Evolutionary conservation across 23 red algal species (phyloP).

Genomic region (Gracilaria gracilis): DNA sequence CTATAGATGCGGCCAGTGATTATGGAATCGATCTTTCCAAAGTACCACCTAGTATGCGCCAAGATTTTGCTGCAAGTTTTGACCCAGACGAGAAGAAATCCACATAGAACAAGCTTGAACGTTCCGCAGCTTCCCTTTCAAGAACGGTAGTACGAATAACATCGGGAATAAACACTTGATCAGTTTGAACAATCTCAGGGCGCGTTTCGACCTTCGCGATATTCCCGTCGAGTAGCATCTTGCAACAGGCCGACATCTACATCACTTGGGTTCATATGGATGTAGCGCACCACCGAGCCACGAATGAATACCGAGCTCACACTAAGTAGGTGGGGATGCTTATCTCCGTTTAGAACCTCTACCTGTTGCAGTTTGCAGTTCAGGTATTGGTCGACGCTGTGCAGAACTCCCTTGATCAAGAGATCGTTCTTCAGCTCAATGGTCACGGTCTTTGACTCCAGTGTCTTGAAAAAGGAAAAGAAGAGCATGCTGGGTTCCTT

Average conservation of each 20-base stretch:
- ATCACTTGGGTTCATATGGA: conserved; percentile 79
- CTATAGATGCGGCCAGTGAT: conserved; percentile 56
- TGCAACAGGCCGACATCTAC: conserved; percentile 90
- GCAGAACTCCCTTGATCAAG: conserved; percentile 76
- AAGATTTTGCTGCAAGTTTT: conserved; percentile 76
- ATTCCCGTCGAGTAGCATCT: conserved; percentile 89
- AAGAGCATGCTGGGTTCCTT: conserved; percentile 82
- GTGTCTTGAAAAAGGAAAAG: conserved; percentile 95
- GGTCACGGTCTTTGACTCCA: conserved; percentile 83
- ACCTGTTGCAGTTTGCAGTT: conserved; percentile 91
- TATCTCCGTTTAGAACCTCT: conserved; percentile 69
- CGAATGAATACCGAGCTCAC: conserved; percentile 89
- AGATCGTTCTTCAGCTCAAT: conserved; percentile 98
- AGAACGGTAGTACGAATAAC: not conserved
- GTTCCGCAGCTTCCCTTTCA: not conserved
- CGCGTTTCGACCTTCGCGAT: conserved; percentile 53
- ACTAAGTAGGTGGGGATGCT: conserved; percentile 79
- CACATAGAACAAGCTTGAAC: not conserved
- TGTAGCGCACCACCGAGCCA: conserved; percentile 93
- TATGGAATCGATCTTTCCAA: conserved; percentile 74
- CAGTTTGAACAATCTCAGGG: not conserved
- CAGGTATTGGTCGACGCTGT: conserved; percentile 95
- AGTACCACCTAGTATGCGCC: conserved; percentile 80
- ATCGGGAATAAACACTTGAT: not conserved
- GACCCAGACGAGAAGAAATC: not conserved